Evolutionary conservation across 176 grass and related monocot genomes (phyloP).

Genomic region (Rhynchospora tenuis): DNA sequence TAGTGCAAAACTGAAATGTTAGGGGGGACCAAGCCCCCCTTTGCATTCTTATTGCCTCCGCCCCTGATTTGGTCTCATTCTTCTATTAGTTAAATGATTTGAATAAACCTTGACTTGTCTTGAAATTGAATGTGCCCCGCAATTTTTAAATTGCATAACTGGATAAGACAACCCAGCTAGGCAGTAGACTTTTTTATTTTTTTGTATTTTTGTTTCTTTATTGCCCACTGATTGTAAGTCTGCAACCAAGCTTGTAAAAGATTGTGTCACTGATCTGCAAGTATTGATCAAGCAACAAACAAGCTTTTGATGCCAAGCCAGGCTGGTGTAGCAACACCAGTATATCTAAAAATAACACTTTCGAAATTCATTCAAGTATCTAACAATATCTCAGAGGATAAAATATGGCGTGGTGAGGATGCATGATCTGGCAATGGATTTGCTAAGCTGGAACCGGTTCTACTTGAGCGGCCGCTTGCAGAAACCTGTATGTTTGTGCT

Average conservation of each 20-base stretch:
- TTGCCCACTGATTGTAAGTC: too few species aligned
- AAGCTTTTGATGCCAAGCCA: not conserved
- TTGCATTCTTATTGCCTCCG: too few species aligned
- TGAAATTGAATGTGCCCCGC: too few species aligned
- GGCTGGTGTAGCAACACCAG: not conserved
- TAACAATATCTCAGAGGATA: slow-evolving; percentile 40
- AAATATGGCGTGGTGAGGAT: slow-evolving; percentile 89
- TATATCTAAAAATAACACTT: not conserved
- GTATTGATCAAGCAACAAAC: not conserved
- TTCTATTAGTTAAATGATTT: too few species aligned
- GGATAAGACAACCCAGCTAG: too few species aligned
- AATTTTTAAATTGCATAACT: too few species aligned
- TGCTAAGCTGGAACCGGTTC: slow-evolving; percentile 75
- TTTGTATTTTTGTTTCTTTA: too few species aligned
- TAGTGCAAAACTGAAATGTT: too few species aligned
- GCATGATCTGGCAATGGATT: slow-evolving; percentile 74
- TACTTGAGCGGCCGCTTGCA: slow-evolving; percentile 88
- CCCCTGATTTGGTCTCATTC: not conserved
- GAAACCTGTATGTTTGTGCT: slow-evolving; percentile 71
- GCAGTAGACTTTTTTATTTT: too few species aligned
- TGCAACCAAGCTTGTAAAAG: too few species aligned
- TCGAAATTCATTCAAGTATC: not conserved
- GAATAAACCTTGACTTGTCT: too few species aligned
- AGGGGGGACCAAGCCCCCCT: too few species aligned
- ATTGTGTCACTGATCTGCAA: not conserved